A percentile compares a stretch with the other conserved stretches of the same genome.
Evolutionary conservation across 2,329 filamentous ascomycete genomes (phyloP).

Genomic region (Curvularia hawaiiensis): DNA sequence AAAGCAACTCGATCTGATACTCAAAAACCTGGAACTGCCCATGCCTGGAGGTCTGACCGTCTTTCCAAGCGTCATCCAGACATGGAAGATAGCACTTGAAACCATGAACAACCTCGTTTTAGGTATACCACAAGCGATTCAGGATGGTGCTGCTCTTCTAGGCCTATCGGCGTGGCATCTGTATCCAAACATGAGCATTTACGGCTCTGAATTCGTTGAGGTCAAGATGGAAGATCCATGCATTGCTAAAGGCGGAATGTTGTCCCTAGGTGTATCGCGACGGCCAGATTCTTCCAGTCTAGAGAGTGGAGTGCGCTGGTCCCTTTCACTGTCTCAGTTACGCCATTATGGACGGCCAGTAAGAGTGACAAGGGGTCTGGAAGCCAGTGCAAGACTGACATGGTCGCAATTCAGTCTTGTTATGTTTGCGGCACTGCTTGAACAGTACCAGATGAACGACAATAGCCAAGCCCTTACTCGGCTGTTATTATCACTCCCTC

Average conservation of each 20-base stretch:
- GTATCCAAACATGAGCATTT: constrained; percentile 19
- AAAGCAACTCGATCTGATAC: constrained; percentile 18
- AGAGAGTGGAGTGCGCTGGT: not conserved
- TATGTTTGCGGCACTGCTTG: not conserved
- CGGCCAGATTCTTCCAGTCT: not conserved
- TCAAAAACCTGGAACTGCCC: constrained; percentile 17
- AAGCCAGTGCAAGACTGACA: not conserved
- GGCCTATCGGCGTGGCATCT: constrained; percentile 24
- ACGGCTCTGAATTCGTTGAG: not conserved
- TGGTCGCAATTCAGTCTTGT: not conserved
- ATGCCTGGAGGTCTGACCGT: not conserved
- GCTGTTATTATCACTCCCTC: not conserved
- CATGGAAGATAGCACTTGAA: not conserved
- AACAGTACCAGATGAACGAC: not conserved
- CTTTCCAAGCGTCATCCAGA: constrained; percentile 10
- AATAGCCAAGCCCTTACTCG: not conserved
- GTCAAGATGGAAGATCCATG: not conserved
- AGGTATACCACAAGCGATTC: constrained; percentile 4
- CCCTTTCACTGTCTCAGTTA: not conserved
- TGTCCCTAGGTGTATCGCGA: not conserved
- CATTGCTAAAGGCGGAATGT: not conserved
- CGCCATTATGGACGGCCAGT: not conserved
- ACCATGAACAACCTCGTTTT: not conserved
- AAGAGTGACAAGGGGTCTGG: not conserved
- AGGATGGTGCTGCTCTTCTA: constrained; percentile 13